phyloP scores from a whole-genome alignment of 1,139 yeast species.

The Debaryomycetaceae sp. region DNA sequence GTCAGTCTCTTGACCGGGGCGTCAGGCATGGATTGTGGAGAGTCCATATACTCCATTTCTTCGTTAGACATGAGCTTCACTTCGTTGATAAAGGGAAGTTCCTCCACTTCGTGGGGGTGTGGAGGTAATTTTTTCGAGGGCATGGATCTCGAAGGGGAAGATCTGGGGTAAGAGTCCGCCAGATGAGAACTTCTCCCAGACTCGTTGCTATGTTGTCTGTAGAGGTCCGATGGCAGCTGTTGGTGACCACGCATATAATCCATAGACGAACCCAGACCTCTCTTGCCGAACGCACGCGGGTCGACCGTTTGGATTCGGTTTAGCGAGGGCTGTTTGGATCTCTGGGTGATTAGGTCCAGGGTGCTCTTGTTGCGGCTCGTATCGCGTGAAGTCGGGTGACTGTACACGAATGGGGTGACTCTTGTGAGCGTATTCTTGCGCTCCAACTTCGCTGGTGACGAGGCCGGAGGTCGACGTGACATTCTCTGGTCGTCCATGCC shows the following conservation, averaged over 20 bases:
- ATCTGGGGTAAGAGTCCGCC: not conserved
- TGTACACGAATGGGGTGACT: constrained; percentile 20
- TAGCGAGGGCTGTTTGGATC: constrained; percentile 10
- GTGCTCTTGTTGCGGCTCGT: constrained; percentile 2
- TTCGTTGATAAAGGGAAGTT: constrained; percentile 40
- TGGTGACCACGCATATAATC: not conserved
- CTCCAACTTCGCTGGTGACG: constrained; percentile 10
- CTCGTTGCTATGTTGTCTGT: constrained; percentile 12
- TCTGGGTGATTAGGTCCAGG: constrained; percentile 9
- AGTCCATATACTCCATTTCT: constrained; percentile 5
- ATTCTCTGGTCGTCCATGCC: not conserved
- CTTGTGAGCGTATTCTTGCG: constrained; percentile 20
- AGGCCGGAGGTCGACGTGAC: constrained; percentile 1
- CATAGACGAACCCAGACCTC: not conserved
- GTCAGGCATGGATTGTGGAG: not conserved
- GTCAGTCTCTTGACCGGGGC: constrained; percentile 22
- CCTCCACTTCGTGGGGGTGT: constrained; percentile 20
- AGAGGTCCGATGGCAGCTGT: not conserved
- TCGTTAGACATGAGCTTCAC: constrained; percentile 20
- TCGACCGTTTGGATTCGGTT: constrained; percentile 5
- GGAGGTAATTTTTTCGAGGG: constrained; percentile 14
- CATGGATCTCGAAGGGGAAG: not conserved
- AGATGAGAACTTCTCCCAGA: constrained; percentile 3
- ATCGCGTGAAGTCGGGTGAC: constrained; percentile 9
- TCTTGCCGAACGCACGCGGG: not conserved